Base-by-base conservation (phyloP, 352 stramenopile genomes). In the Globisporangium spiculum region DNA sequence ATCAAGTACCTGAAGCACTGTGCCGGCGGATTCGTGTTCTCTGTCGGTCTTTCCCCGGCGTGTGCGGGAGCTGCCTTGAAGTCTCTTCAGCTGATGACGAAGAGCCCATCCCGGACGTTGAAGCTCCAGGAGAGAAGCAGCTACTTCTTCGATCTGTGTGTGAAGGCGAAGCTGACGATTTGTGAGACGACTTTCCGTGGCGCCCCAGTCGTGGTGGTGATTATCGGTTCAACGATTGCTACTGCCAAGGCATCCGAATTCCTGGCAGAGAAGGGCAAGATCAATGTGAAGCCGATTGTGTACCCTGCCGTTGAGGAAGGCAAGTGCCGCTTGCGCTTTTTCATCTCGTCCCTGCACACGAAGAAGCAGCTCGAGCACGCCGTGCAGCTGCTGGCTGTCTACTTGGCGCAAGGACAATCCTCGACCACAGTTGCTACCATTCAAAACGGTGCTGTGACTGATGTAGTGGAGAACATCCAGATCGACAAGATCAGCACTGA, bases 231-330 rank as follows among this genome's bases (percentile, higher is more conserved):
- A 27, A 92, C 86, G n/a, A 90, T 94, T 53, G 81, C 84, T 8
- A 93, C 84, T 26, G 86, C 86, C 12, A 86, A 88, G 69, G 81
- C 80, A 26, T 94, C 86, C 50, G 81, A 91, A 66, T 88, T 74
- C 60, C 67, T 94, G 52, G 73, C 76, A 16, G 50, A 74, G 20
- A 75, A 89, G 32, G 76, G 66, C 46, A 70, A 86, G 46, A 69
- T 94, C 22, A 94, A 94, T 63, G 86, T 94, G 41, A 96, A 93
- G 68, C 85, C 88, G 8, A 94, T 93, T 60, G 87, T 96, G 68
- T 89, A 96, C 62, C 88, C 88, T 50, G 88, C 88, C 0, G 88
- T 96, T 32, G 88, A 93, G 57, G 86, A 92, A 68, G 88, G 88
- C 58, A 92, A 94, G 67, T 92, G 85, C 54, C 82, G 88, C 50